Evolutionary conservation across 1,284 basidiomycete species (phyloP), one percentile per base, ranked within the genome.

Genomic region (Ceratobasidium sp.): DNA sequence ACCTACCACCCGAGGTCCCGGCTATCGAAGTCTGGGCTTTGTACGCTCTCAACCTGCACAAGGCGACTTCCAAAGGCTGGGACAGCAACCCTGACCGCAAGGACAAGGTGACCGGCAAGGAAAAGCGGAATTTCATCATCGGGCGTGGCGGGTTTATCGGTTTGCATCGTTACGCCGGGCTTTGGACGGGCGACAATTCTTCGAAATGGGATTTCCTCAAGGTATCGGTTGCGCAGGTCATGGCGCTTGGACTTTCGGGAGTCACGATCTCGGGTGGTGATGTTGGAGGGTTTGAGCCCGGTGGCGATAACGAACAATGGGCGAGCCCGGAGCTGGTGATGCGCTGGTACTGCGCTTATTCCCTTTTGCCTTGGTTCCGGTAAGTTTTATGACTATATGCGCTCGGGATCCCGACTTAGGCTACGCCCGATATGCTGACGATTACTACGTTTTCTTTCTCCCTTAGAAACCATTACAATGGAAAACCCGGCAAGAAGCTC

Each of bases 101-200:
- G 22, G 31, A 58, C 31, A 34, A 34, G 16, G n/a, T 7, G 11
- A 41, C 58, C 11, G 58, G 58, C 11, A 49, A 74, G 22, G 58
- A 64, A n/a, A 74, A 69, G 51, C 74, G 74, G 41, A 74, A 74
- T 48, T 74, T 74, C 29, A 74, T 74, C 46, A 68, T 74, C 22
- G 64, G 74, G 8, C 74, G 74, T 43, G 74, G 74, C 16, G 65
- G 64, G 24, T 68, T 29, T 24, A 59, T 68, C 29, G 74, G 74
- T 16, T 37, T 74, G 29, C 74, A 74, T 48, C 74, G 74, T n/a
- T 74, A 62, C 37, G 74, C 74, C 4, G 74, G 74, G 5, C 64
- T 74, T 9, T 74, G 74, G 74, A 69, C 64, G 11, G 74, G 74
- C 11, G 74, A 74, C 43, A 74, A 74, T 48, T 64, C 56, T 3